phyloP scores from a whole-genome alignment of 192 early-diverging fungal species.

The Entomortierella lignicola region DNA sequence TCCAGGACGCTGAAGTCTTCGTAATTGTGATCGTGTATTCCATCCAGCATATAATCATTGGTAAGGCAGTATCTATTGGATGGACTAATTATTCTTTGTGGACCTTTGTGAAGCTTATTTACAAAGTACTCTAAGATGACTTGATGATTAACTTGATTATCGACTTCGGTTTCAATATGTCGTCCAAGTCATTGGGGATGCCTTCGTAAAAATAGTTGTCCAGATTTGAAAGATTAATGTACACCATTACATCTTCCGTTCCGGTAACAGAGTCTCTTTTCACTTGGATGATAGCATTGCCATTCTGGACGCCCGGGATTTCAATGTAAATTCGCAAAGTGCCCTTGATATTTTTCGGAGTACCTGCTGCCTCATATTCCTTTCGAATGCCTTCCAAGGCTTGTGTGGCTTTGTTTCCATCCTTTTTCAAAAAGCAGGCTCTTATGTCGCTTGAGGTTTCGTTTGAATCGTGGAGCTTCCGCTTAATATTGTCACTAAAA shows the following conservation, averaged over 20 bases:
- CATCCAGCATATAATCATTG: too few species aligned
- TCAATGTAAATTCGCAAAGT: constrained; percentile 19
- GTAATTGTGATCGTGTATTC: too few species aligned
- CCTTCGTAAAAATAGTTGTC: not conserved
- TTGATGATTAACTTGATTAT: not conserved
- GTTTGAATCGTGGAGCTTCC: not conserved
- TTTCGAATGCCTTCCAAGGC: too few species aligned
- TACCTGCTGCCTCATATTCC: not conserved
- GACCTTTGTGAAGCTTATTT: too few species aligned
- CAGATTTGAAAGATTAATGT: not conserved
- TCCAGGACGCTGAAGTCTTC: too few species aligned
- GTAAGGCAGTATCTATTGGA: too few species aligned
- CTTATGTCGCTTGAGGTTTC: constrained; percentile 27
- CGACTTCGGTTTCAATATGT: not conserved
- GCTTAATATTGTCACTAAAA: not conserved
- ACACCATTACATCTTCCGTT: constrained; percentile 20
- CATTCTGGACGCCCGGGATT: not conserved
- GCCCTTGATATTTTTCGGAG: constrained; percentile 7
- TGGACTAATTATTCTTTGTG: too few species aligned
- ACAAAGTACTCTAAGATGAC: too few species aligned
- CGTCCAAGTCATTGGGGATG: not conserved
- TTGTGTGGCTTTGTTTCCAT: too few species aligned
- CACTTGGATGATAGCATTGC: constrained; percentile 1
- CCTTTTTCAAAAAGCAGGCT: constrained; percentile 13
- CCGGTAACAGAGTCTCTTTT: not conserved